Evolutionary conservation across 2,329 filamentous ascomycete species (phyloP), one percentile per base, ranked within the genome.

Genomic region (Penicillium aurantiogriseum): DNA sequence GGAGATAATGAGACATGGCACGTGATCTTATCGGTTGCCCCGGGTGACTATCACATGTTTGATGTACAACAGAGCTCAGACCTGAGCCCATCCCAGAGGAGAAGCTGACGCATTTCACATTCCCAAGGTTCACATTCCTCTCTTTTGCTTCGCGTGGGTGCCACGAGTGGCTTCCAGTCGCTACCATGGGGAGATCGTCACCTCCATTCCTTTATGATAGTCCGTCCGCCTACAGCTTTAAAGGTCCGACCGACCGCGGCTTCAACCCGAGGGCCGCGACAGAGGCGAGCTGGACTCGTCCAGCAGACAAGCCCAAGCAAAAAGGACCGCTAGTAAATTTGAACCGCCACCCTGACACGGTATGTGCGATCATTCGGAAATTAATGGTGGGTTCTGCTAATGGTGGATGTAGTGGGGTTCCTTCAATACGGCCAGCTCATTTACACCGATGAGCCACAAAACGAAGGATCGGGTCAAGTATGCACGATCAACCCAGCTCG

Each of bases 181-280:
- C 72, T 64, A 72, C 61, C 64, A 80, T 73, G 73, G 83, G 83
- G 75, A 80, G 80, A 70, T 76, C 76, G 69, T 78, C 81, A 68
- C 83, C 84, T 74, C 90, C 90, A 54, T 94, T 88, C 78, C 82
- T 93, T 74, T 94, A 94, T 76, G 83, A 86, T 76, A 67, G 79
- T 72, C 74, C 82, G 62, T 72, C 75, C 65, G 68, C 80, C 67
- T 81, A 85, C 70, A 77, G 80, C 47, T 81, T 82, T 65, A 82
- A 82, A 62, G 75, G 72, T 50, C 76, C 72, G 65, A 80, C 82
- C 77, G 71, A 77, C 74, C 73, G 78, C 68, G 69, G 77, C n/a
- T 96, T 95, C 75, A 92, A 97, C 68, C 92, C 93, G 48, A 95
- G 92, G 74, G 89, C 90, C 58, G 83, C 92, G 48, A 92, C 91